Evolutionary conservation across 495 filamentous ascomycete species (phyloP).

Genomic region (Margaritispora aquatica): DNA sequence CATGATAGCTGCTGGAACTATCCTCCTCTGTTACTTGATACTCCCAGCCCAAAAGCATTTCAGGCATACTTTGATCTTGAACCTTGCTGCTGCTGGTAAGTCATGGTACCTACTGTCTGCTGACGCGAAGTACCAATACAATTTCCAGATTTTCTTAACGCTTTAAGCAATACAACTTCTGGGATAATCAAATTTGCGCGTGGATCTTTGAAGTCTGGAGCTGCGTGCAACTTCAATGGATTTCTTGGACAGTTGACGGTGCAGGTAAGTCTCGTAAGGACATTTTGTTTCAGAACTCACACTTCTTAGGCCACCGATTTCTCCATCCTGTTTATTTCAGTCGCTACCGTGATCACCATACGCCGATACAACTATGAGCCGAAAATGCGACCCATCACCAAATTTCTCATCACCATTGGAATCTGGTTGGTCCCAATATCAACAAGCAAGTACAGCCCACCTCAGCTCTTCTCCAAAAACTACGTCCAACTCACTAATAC

Average conservation of each 20-base stretch:
- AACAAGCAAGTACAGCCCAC: constrained; percentile 3
- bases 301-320: constrained; percentile 2
- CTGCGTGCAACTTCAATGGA: constrained; percentile 1
- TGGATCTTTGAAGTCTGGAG: neutral
- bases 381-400: neutral
- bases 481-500: no score
- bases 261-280: neutral
- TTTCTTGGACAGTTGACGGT: constrained; percentile 3
- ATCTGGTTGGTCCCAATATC: constrained; percentile 2
- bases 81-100: constrained; percentile 7
- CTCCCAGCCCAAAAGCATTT: constrained; percentile 6
- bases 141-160: constrained; percentile 5
- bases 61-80: constrained; percentile 10
- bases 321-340: constrained; percentile 3
- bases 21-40: constrained; percentile 4
- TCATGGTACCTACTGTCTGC: neutral
- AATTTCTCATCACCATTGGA: neutral
- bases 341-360: constrained; percentile 2
- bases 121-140: neutral
- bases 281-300: neutral
- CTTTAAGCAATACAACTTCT: constrained; percentile 2
- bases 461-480: neutral
- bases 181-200: constrained; percentile 2
- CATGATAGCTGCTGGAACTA: constrained; percentile 9
- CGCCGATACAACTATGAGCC: neutral